Base-by-base conservation (phyloP, 768 basidiomycete genomes). In the Gyrodon lividus region DNA sequence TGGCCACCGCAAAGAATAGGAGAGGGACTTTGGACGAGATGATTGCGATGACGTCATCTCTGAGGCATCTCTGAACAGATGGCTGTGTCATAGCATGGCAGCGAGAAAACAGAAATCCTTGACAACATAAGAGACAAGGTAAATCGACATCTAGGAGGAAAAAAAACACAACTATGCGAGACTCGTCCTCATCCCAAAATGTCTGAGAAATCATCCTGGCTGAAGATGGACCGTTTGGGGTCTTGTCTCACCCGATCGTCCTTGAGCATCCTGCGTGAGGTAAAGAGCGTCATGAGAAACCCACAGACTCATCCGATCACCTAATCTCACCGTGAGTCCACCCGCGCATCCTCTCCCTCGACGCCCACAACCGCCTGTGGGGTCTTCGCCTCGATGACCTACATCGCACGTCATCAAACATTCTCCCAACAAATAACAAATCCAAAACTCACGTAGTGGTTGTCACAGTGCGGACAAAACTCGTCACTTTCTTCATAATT, bases 401-500 rank as follows among this genome's bases (percentile, higher is more conserved):
- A 63, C 22, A 8, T 6, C 6, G 9, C 26, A 9, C 30, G 47
- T 56, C 50, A 55, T 28, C 40, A 7, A 31, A 17, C 16, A 14
- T 5, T 4, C 17, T 13, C 17, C 9, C 20, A 26, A 19, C 17
- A 30, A 51, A 42, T 10, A 17, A 14, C 6, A 4, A 47, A 28
- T 22, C 30, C 22, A 20, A 16, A n/a, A 76, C 89, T 61, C 65
- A 96, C 97, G 68, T 95, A 99, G 66, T 95, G 95, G 66, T 98
- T 98, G 71, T 98, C 97, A 65, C 97, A 98, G 70, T 97, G 89
- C 0, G 96, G 97, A 66, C 97, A 98, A 66, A 86, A 98, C 70
- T 99, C 97, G 67, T 98, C 95, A 64, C 92, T 93, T 68, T 99
- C 96, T 61, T 98, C 96, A 63, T 92, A 98, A 6, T 69, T 71